These are phyloP conservation scores for Fusarium aywerte DNA, from an alignment of 2,329 filamentous ascomycete genomes.

Conservation along the genomic window DNA sequence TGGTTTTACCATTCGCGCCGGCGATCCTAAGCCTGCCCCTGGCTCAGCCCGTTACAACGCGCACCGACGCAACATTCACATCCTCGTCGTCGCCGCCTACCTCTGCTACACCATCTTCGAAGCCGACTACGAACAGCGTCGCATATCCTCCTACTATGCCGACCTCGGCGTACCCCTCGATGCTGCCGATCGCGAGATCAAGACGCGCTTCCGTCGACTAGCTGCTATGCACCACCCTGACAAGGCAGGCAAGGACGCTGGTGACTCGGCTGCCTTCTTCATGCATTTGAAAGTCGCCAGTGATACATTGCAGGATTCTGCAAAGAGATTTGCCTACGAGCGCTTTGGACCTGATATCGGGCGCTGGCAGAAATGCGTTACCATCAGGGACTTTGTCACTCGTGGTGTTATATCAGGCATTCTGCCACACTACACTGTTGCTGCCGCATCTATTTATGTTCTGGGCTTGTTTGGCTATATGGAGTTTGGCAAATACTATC, in stretches of 20 bases:
- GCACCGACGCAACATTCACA: slow-evolving; percentile 85
- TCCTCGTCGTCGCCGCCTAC: slow-evolving; percentile 83
- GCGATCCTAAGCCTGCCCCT: slow-evolving; percentile 79
- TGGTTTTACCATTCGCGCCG: slow-evolving; percentile 86
- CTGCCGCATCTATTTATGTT: slow-evolving; percentile 67
- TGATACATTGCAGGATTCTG: slow-evolving; percentile 82
- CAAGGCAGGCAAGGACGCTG: slow-evolving; percentile 66
- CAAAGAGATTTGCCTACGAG: slow-evolving; percentile 87
- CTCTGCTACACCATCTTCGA: slow-evolving; percentile 94
- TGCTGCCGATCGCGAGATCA: slow-evolving; percentile 80
- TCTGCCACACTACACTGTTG: slow-evolving; percentile 69
- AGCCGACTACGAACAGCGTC: slow-evolving; percentile 81
- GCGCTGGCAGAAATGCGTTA: slow-evolving; percentile 72
- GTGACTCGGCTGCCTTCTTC: slow-evolving; percentile 65
- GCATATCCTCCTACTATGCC: slow-evolving; percentile 80
- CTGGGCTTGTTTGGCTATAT: slow-evolving; percentile 74
- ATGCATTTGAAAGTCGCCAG: slow-evolving; percentile 84
- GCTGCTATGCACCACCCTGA: slow-evolving; percentile 82
- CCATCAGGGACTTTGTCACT: slow-evolving; percentile 77
- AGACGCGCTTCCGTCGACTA: slow-evolving; percentile 84
- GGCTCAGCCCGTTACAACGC: slow-evolving; percentile 74
- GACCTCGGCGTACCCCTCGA: slow-evolving; percentile 76
- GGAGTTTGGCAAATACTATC: slow-evolving; percentile 73
- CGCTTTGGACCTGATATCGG: slow-evolving; percentile 81
- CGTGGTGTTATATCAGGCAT: slow-evolving; percentile 69